phyloP scores from a whole-genome alignment of 2,329 filamentous ascomycete species.

The Cryphonectria naterciae region DNA sequence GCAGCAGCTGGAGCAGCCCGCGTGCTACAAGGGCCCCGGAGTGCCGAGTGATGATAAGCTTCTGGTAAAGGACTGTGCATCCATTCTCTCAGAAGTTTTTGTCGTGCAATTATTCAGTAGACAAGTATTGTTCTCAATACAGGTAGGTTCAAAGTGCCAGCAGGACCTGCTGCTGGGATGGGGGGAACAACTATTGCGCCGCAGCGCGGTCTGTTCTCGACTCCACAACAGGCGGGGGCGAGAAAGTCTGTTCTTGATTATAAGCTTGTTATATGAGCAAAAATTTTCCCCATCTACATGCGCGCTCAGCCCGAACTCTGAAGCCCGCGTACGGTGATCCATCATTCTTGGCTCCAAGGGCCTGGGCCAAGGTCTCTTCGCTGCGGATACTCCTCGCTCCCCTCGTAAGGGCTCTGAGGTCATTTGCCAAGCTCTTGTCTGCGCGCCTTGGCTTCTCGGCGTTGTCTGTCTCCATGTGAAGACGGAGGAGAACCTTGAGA shows the following conservation, averaged over 20 bases:
- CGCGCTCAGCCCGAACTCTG: constrained; percentile 11
- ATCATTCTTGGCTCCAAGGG: background rate
- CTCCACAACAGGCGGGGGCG: background rate
- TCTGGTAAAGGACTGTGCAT: background rate
- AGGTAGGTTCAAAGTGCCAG: background rate
- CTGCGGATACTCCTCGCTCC: background rate
- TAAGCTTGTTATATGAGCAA: background rate
- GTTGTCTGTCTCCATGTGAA: background rate
- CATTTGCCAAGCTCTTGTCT: background rate
- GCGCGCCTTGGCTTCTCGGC: background rate
- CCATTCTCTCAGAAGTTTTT: background rate
- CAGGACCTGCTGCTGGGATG: background rate
- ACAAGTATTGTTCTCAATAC: background rate
- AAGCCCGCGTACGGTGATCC: constrained; percentile 4
- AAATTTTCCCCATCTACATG: background rate
- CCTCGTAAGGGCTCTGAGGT: background rate
- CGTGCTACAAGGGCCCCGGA: background rate
- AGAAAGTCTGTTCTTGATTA: background rate
- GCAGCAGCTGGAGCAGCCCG: background rate
- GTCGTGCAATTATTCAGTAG: background rate
- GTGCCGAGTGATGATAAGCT: background rate
- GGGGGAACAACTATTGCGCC: background rate
- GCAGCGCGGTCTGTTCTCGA: background rate
- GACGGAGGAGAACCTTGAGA: too few species aligned
- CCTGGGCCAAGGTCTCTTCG: background rate